These are phyloP conservation scores for Aspergillus kassunensis DNA, from an alignment of 495 filamentous ascomycete species.

Conservation along the genomic window DNA sequence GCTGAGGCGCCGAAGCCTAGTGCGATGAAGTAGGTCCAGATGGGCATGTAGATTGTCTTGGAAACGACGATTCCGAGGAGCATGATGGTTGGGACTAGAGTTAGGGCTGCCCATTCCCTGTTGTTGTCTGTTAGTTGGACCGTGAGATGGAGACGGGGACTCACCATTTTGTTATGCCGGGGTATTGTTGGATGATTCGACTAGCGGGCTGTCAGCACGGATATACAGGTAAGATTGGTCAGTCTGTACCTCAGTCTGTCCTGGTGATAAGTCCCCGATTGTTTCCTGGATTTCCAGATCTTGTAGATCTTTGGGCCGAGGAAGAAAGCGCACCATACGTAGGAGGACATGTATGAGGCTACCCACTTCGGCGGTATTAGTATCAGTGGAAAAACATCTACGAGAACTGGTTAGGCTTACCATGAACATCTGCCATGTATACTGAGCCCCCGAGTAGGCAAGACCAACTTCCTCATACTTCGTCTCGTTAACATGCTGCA, in stretches of 20 bases:
- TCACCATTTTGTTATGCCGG: neutral
- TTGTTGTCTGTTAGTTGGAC: neutral
- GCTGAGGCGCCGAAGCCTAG: slow-evolving; percentile 40
- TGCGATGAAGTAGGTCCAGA: slow-evolving; percentile 54
- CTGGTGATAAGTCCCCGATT: neutral
- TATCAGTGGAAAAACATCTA: neutral
- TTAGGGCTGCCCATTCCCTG: neutral
- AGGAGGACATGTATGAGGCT: slow-evolving; percentile 3
- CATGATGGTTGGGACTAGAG: slow-evolving; percentile 37
- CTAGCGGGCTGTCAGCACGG: no score
- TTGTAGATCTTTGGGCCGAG: neutral
- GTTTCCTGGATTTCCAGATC: slow-evolving; percentile 3
- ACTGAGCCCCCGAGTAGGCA: slow-evolving; percentile 50
- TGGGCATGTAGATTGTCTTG: slow-evolving; percentile 51
- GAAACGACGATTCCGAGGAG: slow-evolving; percentile 43
- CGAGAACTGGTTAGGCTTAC: no score
- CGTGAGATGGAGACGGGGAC: no score
- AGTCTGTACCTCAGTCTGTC: neutral
- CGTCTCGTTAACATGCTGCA: slow-evolving; percentile 43
- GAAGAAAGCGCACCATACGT: slow-evolving; percentile 1
- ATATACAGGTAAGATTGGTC: neutral
- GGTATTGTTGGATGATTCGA: slow-evolving; percentile 3
- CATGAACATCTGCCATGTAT: slow-evolving; percentile 54
- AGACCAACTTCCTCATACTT: slow-evolving; percentile 48
- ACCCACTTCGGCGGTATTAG: neutral